Conservation (phyloP, 2,329 filamentous ascomycete genomes). For the Penicillium sp. region DNA sequence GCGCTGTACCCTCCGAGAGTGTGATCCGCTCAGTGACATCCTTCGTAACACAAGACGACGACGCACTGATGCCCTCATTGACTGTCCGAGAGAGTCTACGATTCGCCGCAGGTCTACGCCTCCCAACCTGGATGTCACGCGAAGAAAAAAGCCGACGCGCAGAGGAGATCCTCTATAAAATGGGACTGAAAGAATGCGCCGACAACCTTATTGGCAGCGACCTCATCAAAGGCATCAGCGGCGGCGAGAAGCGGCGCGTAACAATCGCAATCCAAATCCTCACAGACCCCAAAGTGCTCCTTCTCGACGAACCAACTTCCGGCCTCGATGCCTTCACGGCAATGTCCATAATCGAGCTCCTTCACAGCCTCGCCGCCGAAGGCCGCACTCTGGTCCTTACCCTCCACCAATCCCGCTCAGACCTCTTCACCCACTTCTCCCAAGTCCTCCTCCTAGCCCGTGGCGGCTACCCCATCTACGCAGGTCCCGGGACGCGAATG, state of each 20-base stretch:
- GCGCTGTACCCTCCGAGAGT: slow-evolving; percentile 62
- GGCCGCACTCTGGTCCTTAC: slow-evolving; percentile 73
- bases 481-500: slow-evolving; percentile 63
- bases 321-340: slow-evolving; percentile 77
- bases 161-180: slow-evolving; percentile 68
- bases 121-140: slow-evolving; percentile 68
- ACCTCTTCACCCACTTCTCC: slow-evolving; percentile 69
- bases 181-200: slow-evolving; percentile 75
- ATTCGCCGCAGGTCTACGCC: slow-evolving; percentile 67
- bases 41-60: slow-evolving; percentile 76
- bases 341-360: slow-evolving; percentile 70
- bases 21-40: slow-evolving; percentile 71
- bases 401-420: slow-evolving; percentile 73
- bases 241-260: slow-evolving; percentile 74
- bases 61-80: slow-evolving; percentile 68
- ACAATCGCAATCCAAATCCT: slow-evolving; percentile 75
- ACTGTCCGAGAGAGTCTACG: slow-evolving; percentile 72
- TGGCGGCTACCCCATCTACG: slow-evolving; percentile 66
- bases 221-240: slow-evolving; percentile 72
- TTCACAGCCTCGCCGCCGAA: slow-evolving; percentile 67
- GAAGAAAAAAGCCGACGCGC: slow-evolving; percentile 65
- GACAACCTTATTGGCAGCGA: slow-evolving; percentile 71
- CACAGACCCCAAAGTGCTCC: slow-evolving; percentile 68
- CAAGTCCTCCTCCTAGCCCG: slow-evolving; percentile 68
- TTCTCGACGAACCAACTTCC: slow-evolving; percentile 74